Percentiles rank a stretch among this genome's conserved stretches.
Evolutionary conservation across 495 filamentous ascomycete species (phyloP).

Genomic region (Jackrogersella minutella): DNA sequence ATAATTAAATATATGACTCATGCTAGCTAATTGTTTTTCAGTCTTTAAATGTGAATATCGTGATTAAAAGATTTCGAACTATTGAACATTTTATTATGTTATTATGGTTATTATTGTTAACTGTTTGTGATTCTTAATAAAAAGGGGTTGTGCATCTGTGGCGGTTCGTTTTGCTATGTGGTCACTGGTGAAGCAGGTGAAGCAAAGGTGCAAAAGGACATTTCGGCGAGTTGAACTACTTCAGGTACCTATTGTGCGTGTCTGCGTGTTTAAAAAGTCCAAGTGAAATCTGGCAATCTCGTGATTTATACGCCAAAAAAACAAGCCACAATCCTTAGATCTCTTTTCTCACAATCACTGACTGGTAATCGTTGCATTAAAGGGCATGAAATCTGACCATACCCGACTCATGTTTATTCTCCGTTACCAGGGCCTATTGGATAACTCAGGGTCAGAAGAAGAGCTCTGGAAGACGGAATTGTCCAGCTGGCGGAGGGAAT

Average conservation of each 20-base stretch:
- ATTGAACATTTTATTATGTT: background rate
- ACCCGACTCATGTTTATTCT: slow-evolving; percentile 18
- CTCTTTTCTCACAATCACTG: background rate
- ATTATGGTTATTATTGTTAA: background rate
- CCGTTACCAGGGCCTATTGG: slow-evolving; percentile 12
- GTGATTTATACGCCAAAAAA: background rate
- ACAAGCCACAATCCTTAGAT: slow-evolving; percentile 5
- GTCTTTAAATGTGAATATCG: too few relatives aligned
- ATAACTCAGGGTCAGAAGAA: slow-evolving; percentile 3
- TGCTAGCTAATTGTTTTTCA: background rate
- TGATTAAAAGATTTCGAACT: too few relatives aligned
- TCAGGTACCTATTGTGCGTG: background rate
- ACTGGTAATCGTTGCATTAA: background rate
- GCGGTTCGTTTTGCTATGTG: background rate
- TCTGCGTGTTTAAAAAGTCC: too few relatives aligned
- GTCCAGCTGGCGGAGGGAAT: slow-evolving; percentile 25
- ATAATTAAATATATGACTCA: background rate
- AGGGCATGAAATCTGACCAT: slow-evolving; percentile 5
- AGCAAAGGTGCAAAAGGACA: background rate
- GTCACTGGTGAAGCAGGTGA: too few relatives aligned
- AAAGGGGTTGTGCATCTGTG: background rate
- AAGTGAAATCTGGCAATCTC: too few relatives aligned
- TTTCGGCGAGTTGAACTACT: background rate
- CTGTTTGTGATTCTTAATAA: background rate
- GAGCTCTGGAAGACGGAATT: slow-evolving; percentile 6